These are phyloP conservation scores for Gastrolobium bilobum DNA, from an alignment of 306 rosid genomes.

Conservation along the genomic window DNA sequence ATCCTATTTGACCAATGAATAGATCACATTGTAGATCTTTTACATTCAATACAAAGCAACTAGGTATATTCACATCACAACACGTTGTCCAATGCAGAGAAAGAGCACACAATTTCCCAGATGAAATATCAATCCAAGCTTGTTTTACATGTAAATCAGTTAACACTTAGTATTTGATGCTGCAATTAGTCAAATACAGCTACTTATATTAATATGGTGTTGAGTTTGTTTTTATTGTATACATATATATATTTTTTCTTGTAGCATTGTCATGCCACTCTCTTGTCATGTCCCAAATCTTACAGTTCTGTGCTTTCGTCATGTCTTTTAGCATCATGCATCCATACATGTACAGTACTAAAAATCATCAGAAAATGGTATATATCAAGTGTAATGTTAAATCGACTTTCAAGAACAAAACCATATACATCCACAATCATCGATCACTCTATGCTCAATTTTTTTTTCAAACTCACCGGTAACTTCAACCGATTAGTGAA, in stretches of 20 bases:
- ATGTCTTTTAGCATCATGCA: neutral
- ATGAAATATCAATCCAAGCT: conserved; percentile 15
- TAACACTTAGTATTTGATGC: neutral
- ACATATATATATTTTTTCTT: neutral
- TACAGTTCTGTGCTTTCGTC: neutral
- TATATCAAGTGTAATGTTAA: neutral
- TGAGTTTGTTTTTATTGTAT: neutral
- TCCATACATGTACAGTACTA: conserved; percentile 1
- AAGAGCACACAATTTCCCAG: conserved; percentile 24
- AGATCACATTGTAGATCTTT: neutral
- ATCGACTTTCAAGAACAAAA: neutral
- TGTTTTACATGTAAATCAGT: neutral
- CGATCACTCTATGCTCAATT: neutral
- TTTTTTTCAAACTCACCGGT: neutral
- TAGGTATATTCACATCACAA: conserved; percentile 29
- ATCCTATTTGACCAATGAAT: conserved; percentile 19
- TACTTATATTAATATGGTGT: neutral
- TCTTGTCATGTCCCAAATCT: neutral
- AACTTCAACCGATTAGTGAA: conserved; percentile 10
- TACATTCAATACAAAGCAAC: conserved; percentile 35
- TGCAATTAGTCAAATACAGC: conserved; percentile 4
- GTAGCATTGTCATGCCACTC: neutral
- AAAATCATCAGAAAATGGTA: neutral
- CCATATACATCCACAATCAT: conserved; percentile 1
- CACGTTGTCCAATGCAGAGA: conserved; percentile 24